phyloP scores from a whole-genome alignment of 78 protist genomes.

The Blattamonas nauphoetae region DNA sequence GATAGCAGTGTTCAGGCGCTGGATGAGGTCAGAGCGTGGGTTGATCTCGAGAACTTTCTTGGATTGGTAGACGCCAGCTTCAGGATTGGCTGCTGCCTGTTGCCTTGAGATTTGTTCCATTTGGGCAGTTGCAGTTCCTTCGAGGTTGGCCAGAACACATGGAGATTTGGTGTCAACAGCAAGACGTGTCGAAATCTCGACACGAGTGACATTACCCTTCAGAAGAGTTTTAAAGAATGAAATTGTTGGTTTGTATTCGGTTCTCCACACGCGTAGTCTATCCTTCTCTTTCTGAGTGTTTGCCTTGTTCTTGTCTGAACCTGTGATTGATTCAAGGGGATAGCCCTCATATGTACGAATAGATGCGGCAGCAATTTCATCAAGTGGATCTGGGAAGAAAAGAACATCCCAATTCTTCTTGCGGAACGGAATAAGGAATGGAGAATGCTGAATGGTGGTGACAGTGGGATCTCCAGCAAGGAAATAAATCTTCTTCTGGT shows the following conservation, averaged over 20 bases:
- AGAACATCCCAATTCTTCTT: conserved; percentile 81
- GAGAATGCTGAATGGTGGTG: conserved; percentile 69
- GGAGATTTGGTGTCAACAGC: neutral
- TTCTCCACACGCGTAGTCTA: neutral
- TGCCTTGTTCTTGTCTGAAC: neutral
- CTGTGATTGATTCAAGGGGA: neutral
- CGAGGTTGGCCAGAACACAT: neutral
- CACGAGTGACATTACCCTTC: neutral
- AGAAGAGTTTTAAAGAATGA: neutral
- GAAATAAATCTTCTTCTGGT: conserved; percentile 96
- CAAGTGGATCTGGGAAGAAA: conserved; percentile 97
- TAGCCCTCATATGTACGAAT: conserved; percentile 92
- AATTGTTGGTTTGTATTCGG: neutral
- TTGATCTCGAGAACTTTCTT: neutral
- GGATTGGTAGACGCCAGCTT: neutral
- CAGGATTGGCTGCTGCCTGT: neutral
- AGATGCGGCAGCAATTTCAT: conserved; percentile 96
- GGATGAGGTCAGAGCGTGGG: neutral
- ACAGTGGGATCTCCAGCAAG: conserved; percentile 91
- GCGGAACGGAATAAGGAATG: conserved; percentile 81
- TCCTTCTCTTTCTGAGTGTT: neutral
- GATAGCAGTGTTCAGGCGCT: neutral
- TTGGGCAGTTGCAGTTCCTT: neutral
- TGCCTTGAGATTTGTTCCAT: neutral
- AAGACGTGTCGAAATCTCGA: neutral